Conservation (phyloP, 2,329 filamentous ascomycete genomes). For the Hymenoscyphus linearis region DNA sequence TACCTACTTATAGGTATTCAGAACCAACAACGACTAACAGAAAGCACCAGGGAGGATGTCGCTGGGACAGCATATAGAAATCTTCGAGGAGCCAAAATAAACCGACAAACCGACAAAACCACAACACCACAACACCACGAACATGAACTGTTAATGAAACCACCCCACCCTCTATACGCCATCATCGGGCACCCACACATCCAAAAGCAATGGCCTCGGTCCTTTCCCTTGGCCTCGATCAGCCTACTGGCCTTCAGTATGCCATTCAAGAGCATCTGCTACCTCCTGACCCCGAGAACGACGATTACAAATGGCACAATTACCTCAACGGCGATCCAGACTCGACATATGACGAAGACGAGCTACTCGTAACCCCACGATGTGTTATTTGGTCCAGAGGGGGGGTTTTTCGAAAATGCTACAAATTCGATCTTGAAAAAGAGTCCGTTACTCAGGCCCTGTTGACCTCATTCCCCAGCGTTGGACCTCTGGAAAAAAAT, state of each 20-base stretch:
- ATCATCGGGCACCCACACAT: not conserved
- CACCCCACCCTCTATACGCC: not conserved
- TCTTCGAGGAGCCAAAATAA: not conserved
- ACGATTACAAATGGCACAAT: constrained; percentile 73
- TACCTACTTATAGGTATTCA: not conserved
- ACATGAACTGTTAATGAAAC: not conserved
- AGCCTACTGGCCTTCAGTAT: constrained; percentile 77
- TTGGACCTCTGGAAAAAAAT: constrained; percentile 25
- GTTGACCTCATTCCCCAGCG: constrained; percentile 68
- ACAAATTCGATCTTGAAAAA: constrained; percentile 80
- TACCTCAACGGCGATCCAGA: constrained; percentile 40
- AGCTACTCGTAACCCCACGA: constrained; percentile 29
- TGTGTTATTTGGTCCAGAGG: constrained; percentile 74
- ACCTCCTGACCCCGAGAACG: constrained; percentile 56
- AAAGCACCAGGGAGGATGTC: not conserved
- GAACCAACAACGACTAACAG: not conserved
- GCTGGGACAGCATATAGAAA: not conserved
- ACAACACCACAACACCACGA: no score
- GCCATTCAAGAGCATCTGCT: constrained; percentile 77
- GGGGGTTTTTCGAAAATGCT: constrained; percentile 76
- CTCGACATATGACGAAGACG: constrained; percentile 30
- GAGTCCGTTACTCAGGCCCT: constrained; percentile 83
- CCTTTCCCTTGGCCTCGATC: constrained; percentile 85
- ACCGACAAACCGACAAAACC: no score
- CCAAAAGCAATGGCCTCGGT: constrained; percentile 70